These are phyloP conservation scores for Penicillium hordei DNA, from an alignment of 2,329 filamentous ascomycete species.

Conservation along the genomic window DNA sequence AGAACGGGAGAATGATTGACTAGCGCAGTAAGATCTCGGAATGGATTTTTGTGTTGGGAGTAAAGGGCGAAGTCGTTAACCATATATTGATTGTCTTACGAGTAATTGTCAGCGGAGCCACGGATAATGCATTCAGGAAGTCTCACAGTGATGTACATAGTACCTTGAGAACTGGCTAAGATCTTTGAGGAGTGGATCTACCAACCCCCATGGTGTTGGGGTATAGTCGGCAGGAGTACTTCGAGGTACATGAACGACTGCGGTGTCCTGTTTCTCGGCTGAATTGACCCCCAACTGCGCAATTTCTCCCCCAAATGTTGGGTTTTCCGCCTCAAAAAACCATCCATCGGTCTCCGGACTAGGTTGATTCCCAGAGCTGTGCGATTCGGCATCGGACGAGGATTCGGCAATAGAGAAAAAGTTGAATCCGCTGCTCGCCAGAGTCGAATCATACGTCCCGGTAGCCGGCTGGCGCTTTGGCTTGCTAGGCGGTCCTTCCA, in stretches of 20 bases:
- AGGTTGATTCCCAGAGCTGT: constrained; percentile 16
- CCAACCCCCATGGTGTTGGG: constrained; percentile 41
- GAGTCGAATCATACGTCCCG: not conserved
- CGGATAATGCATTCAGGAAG: not conserved
- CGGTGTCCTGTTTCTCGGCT: constrained; percentile 9
- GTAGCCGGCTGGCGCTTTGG: constrained; percentile 1
- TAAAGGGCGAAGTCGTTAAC: constrained; percentile 50
- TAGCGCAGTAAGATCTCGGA: constrained; percentile 50
- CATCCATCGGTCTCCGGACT: constrained; percentile 21
- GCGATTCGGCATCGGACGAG: constrained; percentile 17
- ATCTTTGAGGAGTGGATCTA: constrained; percentile 51
- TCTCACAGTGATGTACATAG: constrained; percentile 49
- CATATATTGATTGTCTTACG: constrained; percentile 39
- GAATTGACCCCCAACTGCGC: not conserved
- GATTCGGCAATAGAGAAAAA: constrained; percentile 14
- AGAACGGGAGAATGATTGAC: constrained; percentile 48
- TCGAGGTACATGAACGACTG: constrained; percentile 19
- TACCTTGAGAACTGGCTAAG: constrained; percentile 45
- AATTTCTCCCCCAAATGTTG: not conserved
- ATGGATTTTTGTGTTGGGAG: constrained; percentile 49
- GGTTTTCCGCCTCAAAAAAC: constrained; percentile 11
- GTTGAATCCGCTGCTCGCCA: constrained; percentile 5
- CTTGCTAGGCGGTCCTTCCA: constrained; percentile 18
- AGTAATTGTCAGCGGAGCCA: constrained; percentile 18
- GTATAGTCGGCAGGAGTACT: constrained; percentile 18